Base-by-base conservation (phyloP, 371 early-diverging fungal genomes). In the Syncephalastrum monosporum region DNA sequence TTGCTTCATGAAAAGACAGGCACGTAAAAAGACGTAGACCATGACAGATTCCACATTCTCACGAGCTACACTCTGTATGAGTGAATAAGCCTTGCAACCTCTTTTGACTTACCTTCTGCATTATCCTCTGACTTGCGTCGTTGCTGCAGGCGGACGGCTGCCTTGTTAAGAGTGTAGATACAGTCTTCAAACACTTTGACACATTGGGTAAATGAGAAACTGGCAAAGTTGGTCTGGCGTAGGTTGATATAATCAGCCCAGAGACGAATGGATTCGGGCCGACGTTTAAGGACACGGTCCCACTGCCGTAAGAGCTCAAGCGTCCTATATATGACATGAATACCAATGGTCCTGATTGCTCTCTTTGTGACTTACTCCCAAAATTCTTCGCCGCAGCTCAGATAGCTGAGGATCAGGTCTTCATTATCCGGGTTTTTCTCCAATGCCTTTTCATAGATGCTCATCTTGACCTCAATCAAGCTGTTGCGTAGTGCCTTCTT, bases 171-270 rank as follows among this genome's bases (percentile, higher is more conserved):
- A 4, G 67, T 74, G 5, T 63, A 55, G 5, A 92, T 60, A 53
- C 88, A 88, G 49, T 88, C 82, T 46, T 77, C 80, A 73, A 82
- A 85, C n/a, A 85, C 85, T 8, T 81, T 75, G 3, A 84, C 49
- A 62, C 87, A 89, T 10, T 75, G 68, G 13, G 71, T 68, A 54
- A 88, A 83, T 1, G 86, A 75, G 51, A 91, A 92, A 51, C 85
- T 81, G 1, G 82, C 59, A 42, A 86, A 86, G 54, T 86, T 84
- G 5, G 91, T 88, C 65, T 89, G 90, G 15, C 91, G 70, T 48
- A 83, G 84, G 44, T 87, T 82, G 50, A 93, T 74, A 60, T 93
- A 93, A 43, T 87, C 79, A 7, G 84, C 84, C 92, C 92, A 91
- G 1, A 92, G 65, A n/a, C 47, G 42, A 17, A 82, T 65, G 0